A percentile compares a stretch with the other conserved stretches of the same genome.
Conservation (phyloP, 805 yeast species). For the Lipomyces mesembrius region DNA sequence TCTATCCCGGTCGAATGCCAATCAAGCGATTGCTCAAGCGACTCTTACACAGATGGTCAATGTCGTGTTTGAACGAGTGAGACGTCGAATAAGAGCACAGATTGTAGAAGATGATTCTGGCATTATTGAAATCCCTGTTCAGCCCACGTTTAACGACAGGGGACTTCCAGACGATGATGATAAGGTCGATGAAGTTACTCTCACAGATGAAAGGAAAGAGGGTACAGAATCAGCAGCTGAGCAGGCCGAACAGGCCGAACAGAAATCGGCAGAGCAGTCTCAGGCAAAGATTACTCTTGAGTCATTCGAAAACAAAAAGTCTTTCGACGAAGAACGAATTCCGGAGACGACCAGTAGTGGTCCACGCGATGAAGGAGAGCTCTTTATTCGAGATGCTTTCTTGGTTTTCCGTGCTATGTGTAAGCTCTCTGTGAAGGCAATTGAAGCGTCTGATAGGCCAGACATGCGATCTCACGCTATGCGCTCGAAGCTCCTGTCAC, state of each 20-base stretch:
- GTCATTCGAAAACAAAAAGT: constrained; percentile 43
- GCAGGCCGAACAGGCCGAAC: neutral
- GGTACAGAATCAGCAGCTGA: constrained; percentile 5
- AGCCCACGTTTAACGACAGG: constrained; percentile 15
- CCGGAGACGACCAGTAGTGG: constrained; percentile 48
- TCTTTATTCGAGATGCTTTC: constrained; percentile 86
- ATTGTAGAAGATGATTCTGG: constrained; percentile 10
- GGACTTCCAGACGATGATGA: constrained; percentile 19
- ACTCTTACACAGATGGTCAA: constrained; percentile 88
- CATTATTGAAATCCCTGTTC: constrained; percentile 29
- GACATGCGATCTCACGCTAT: constrained; percentile 84
- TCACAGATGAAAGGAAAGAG: neutral
- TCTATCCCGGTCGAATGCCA: constrained; percentile 75
- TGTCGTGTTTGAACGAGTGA: constrained; percentile 78
- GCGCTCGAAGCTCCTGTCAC: constrained; percentile 84
- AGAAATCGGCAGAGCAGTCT: neutral
- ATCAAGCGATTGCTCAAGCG: constrained; percentile 95
- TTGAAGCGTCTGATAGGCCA: constrained; percentile 59
- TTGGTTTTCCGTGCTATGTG: constrained; percentile 93
- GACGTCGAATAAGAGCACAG: constrained; percentile 42
- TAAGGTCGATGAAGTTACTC: constrained; percentile 24
- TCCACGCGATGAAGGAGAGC: constrained; percentile 62
- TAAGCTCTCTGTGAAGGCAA: constrained; percentile 80
- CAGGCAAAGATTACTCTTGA: constrained; percentile 41
- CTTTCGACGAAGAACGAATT: constrained; percentile 43